These are phyloP conservation scores for Chlorella sorokiniana DNA, from an alignment of 139 green algal genomes.

Conservation along the genomic window DNA sequence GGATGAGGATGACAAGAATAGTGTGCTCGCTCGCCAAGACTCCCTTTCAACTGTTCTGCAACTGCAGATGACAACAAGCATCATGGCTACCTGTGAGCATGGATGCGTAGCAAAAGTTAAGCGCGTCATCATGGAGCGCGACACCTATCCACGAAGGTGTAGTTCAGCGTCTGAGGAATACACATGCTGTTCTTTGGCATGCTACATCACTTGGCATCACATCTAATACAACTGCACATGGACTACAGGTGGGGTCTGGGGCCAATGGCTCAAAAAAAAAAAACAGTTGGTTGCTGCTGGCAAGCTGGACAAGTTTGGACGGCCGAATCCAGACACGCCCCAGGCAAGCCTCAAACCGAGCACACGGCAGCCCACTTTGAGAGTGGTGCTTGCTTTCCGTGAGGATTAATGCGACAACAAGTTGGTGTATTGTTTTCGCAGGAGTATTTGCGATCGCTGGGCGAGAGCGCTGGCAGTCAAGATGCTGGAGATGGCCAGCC, in stretches of 20 bases:
- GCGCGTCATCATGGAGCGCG: slow-evolving; percentile 98
- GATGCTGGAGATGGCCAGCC: too few relatives aligned
- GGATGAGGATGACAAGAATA: too few relatives aligned
- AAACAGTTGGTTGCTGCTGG: slow-evolving; percentile 96
- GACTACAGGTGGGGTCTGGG: slow-evolving; percentile 70
- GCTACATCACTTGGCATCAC: neutral
- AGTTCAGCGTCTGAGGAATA: neutral
- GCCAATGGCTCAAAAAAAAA: slow-evolving; percentile 93
- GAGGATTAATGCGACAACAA: too few relatives aligned
- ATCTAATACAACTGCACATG: neutral
- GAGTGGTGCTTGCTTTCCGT: neutral
- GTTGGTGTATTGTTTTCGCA: neutral
- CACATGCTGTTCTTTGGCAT: neutral
- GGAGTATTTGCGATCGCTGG: slow-evolving; percentile 14
- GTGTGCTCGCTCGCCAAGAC: neutral
- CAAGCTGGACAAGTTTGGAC: slow-evolving; percentile 96
- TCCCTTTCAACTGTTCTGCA: neutral
- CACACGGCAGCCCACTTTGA: neutral
- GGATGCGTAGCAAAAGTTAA: slow-evolving; percentile 97
- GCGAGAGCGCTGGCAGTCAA: too few relatives aligned
- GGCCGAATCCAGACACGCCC: slow-evolving; percentile 94
- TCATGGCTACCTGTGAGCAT: slow-evolving; percentile 96
- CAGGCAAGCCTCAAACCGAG: slow-evolving; percentile 30
- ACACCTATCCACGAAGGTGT: slow-evolving; percentile 96
- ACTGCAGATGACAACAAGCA: slow-evolving; percentile 91